Conservation (phyloP, 2,329 filamentous ascomycete genomes). For the Paraphaeosphaeria minitans region DNA sequence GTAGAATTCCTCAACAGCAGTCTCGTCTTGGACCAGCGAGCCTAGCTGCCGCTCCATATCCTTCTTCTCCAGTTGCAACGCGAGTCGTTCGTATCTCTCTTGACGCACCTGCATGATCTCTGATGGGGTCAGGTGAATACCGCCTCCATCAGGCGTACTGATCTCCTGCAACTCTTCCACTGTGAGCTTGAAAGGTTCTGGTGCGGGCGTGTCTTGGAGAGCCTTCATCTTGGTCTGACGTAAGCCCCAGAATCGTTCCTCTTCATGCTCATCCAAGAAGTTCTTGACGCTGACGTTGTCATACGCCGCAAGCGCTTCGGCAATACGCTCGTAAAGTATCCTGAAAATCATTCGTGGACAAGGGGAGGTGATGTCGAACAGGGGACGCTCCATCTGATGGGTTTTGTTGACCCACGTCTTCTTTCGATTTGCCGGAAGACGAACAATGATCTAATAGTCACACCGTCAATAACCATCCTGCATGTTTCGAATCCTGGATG, state of each 20-base stretch:
- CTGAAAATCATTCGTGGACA: conserved; percentile 32
- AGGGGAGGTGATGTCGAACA: conserved; percentile 25
- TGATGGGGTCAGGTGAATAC: not conserved
- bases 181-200: not conserved
- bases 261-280: conserved; percentile 31
- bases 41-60: not conserved
- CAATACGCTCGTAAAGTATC: conserved; percentile 32
- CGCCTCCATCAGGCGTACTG: not conserved
- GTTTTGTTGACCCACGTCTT: conserved; percentile 13
- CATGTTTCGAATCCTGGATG: not conserved
- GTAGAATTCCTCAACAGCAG: not conserved
- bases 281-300: conserved; percentile 16
- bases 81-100: not conserved
- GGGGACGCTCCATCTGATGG: conserved; percentile 1
- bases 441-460: conserved; percentile 10
- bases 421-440: conserved; percentile 19
- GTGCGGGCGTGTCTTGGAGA: not conserved
- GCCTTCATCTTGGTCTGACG: not conserved
- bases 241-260: conserved; percentile 13
- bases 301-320: conserved; percentile 20
- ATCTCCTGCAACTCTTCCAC: conserved; percentile 1
- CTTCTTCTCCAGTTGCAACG: not conserved
- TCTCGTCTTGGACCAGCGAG: not conserved
- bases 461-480: not conserved
- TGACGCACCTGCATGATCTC: not conserved